Evolutionary conservation across 345 rosid genomes (phyloP), one percentile per base, ranked within the genome.

Genomic region (Eutrema heterophyllum): DNA sequence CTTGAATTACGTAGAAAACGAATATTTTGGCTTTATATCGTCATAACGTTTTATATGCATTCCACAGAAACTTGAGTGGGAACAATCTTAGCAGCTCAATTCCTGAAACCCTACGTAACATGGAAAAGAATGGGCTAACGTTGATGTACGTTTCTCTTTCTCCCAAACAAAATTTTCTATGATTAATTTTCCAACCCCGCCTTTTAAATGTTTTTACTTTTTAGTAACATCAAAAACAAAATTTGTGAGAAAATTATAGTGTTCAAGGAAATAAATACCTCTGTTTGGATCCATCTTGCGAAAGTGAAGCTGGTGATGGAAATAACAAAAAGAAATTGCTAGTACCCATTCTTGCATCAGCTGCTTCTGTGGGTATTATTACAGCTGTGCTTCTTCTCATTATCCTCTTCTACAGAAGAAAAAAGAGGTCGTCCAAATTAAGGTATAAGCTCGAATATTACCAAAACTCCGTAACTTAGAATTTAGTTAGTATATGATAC

Each of bases 181-280:
- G 29, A 43, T 13, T 43, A 41, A n/a, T n/a, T n/a, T n/a, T 41
- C 46, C 46, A 43, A 12, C 14, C 14, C 44, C 0, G 4, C 14
- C 14, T 40, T 40, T 40, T 40, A 10, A 10, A 11, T 9, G 1
- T 40, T 9, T 26, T n/a, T n/a, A n/a, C n/a, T n/a, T n/a, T n/a
- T n/a, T n/a, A n/a, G n/a, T n/a, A n/a, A n/a, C n/a, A 51, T 26
- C 1, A 24, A 10, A 18, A 49, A 21, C 1, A 49, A 7, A 0
- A 8, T 18, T 49, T 50, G 2, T 40, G 44, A 38, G 9, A 50
- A 4, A 50, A 3, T 11, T 0, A 26, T 11, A 79, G 80, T 18
- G 10, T 61, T 9, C 55, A 32, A 2, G 74, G 71, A 43, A 79
- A 80, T 13, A 46, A 64, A 62, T 41, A 79, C 7, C 68, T 79